Evolutionary conservation across 768 basidiomycete species (phyloP).

Genomic region (Crepidotus variabilis): DNA sequence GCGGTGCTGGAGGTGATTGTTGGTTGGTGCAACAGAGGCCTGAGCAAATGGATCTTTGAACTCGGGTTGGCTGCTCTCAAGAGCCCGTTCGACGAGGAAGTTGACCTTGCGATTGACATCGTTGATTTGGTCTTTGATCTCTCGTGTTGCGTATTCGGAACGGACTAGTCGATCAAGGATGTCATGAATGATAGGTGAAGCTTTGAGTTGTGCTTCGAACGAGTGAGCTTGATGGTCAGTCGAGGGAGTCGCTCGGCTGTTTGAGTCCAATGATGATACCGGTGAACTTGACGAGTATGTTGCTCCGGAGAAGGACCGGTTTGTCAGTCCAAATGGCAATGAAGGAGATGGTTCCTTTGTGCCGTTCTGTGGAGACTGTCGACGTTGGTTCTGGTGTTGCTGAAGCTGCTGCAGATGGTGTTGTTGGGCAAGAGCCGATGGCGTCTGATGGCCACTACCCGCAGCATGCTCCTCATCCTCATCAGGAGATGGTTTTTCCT

Average conservation of each 20-base stretch:
- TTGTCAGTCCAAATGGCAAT: conserved; percentile 7
- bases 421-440: conserved; percentile 14
- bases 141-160: conserved; percentile 64
- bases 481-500: conserved; percentile 13
- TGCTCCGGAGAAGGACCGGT: conserved; percentile 23
- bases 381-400: conserved; percentile 9
- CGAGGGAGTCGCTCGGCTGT: conserved; percentile 54
- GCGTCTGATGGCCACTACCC: conserved; percentile 21
- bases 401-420: conserved; percentile 13
- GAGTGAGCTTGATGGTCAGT: conserved; percentile 42
- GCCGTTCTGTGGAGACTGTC: background rate
- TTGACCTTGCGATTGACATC: conserved; percentile 79
- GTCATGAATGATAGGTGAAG: conserved; percentile 73
- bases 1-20: conserved; percentile 35
- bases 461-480: conserved; percentile 16
- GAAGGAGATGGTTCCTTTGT: conserved; percentile 11
- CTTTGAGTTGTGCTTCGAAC: conserved; percentile 73
- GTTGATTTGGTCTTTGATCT: conserved; percentile 70
- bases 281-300: conserved; percentile 66
- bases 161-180: conserved; percentile 71
- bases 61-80: conserved; percentile 55
- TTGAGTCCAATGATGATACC: conserved; percentile 75
- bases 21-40: background rate
- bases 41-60: conserved; percentile 78
- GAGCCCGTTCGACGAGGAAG: conserved; percentile 65